These are phyloP conservation scores for Lachnellula hyalina DNA, from an alignment of 2,329 filamentous ascomycete species.

Conservation along the genomic window DNA sequence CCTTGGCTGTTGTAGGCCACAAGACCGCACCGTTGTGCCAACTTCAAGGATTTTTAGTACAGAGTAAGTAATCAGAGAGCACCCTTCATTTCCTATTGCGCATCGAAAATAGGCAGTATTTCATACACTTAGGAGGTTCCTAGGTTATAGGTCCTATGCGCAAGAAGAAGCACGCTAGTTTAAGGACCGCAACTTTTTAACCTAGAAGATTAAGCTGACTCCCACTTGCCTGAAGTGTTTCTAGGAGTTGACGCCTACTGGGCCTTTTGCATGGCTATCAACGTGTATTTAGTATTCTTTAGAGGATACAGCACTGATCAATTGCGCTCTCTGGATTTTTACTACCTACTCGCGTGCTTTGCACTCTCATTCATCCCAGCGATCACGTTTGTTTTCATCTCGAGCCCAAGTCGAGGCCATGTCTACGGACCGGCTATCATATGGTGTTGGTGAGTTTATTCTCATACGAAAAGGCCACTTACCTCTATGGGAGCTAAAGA, in stretches of 20 bases:
- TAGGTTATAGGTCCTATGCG: too few relatives aligned
- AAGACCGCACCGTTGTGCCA: constrained; percentile 42
- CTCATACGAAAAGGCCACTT: too few relatives aligned
- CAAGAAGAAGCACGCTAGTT: too few relatives aligned
- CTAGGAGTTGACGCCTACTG: constrained; percentile 46
- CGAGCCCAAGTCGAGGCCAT: constrained; percentile 25
- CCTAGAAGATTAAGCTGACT: too few relatives aligned
- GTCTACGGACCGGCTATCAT: constrained; percentile 41
- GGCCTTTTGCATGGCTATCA: constrained; percentile 54
- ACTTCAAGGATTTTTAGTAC: constrained; percentile 72
- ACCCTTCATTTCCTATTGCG: too few relatives aligned
- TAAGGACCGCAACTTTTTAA: too few relatives aligned
- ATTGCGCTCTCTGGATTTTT: constrained; percentile 48
- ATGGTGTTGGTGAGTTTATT: constrained; percentile 58
- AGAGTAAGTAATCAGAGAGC: constrained; percentile 37
- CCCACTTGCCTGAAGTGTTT: constrained; percentile 40
- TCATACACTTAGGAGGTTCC: too few relatives aligned
- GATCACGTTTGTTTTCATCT: constrained; percentile 45
- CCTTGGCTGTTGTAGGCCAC: not conserved
- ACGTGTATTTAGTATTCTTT: constrained; percentile 55
- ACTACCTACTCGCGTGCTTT: constrained; percentile 48
- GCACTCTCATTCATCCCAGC: constrained; percentile 48
- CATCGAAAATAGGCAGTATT: too few relatives aligned
- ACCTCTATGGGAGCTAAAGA: too few relatives aligned
- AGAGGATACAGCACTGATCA: constrained; percentile 44